Conservation (phyloP, 2,329 filamentous ascomycete genomes). For the Dactylellina drechsleri region DNA sequence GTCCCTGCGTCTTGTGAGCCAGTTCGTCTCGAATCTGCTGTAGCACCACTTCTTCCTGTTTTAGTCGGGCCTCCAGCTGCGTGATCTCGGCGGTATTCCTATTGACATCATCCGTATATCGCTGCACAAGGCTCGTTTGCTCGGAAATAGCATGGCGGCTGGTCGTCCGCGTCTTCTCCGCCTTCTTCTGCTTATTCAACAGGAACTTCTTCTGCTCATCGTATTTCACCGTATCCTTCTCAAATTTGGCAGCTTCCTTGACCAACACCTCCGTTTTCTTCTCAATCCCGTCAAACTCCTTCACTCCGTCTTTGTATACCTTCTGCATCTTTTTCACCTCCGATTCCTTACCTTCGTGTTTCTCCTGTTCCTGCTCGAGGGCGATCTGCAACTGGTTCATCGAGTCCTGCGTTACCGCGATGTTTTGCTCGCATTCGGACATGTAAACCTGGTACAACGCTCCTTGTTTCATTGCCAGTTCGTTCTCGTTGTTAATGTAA, state of each 20-base stretch:
- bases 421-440: conserved; percentile 86
- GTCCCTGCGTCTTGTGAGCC: conserved; percentile 82
- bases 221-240: conserved; percentile 96
- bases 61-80: conserved; percentile 78
- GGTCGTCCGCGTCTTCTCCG: conserved; percentile 84
- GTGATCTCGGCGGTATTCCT: conserved; percentile 78
- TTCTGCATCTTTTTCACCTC: conserved; percentile 90
- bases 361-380: conserved; percentile 86
- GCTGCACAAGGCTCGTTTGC: conserved; percentile 79
- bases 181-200: conserved; percentile 88
- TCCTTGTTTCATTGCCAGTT: conserved; percentile 86
- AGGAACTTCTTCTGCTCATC: conserved; percentile 98
- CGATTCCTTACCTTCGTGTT: conserved; percentile 88
- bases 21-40: conserved; percentile 83
- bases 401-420: conserved; percentile 86
- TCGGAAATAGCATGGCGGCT: conserved; percentile 79
- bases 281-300: conserved; percentile 80
- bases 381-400: conserved; percentile 89
- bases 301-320: conserved; percentile 81
- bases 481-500: conserved; percentile 91
- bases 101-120: conserved; percentile 81
- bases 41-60: conserved; percentile 82
- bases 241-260: conserved; percentile 90
- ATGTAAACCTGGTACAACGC: conserved; percentile 92
- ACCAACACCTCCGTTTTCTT: conserved; percentile 80